These are phyloP conservation scores for Ramaria rubella DNA, from an alignment of 768 basidiomycete species.

Conservation along the genomic window DNA sequence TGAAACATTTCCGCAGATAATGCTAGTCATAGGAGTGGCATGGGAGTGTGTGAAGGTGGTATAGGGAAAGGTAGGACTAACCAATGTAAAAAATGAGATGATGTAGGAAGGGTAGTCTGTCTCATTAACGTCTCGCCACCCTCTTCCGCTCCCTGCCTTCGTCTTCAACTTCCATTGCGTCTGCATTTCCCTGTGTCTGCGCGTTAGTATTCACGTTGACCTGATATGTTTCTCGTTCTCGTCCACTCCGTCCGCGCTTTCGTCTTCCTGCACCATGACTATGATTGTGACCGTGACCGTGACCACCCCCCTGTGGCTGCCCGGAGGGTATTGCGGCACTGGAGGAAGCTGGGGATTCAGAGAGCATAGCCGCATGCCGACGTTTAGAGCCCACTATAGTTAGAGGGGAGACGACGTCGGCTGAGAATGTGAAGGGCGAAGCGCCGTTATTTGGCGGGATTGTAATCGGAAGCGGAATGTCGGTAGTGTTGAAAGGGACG, in stretches of 20 bases:
- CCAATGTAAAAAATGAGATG: background rate
- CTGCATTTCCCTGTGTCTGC: constrained; percentile 20
- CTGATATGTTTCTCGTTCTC: constrained; percentile 26
- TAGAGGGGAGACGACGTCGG: constrained; percentile 2
- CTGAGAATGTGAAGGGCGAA: constrained; percentile 8
- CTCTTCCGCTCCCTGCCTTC: constrained; percentile 71
- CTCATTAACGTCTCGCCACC: constrained; percentile 51
- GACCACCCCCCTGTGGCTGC: constrained; percentile 22
- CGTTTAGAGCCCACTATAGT: constrained; percentile 50
- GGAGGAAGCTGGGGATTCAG: constrained; percentile 42
- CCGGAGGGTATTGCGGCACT: constrained; percentile 34
- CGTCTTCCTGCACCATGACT: constrained; percentile 46
- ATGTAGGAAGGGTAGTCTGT: background rate
- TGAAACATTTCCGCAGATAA: background rate
- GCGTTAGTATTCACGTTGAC: constrained; percentile 32
- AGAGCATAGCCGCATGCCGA: constrained; percentile 71
- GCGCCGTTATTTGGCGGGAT: background rate
- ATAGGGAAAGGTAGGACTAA: background rate
- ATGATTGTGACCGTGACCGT: constrained; percentile 21
- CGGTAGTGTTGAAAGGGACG: background rate
- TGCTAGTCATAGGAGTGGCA: background rate
- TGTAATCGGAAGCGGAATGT: background rate
- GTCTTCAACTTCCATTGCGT: constrained; percentile 73
- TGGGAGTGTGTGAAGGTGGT: background rate
- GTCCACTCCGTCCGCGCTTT: constrained; percentile 40